Conservation (phyloP, 352 stramenopile species). For the Proteromonas lacertae region DNA sequence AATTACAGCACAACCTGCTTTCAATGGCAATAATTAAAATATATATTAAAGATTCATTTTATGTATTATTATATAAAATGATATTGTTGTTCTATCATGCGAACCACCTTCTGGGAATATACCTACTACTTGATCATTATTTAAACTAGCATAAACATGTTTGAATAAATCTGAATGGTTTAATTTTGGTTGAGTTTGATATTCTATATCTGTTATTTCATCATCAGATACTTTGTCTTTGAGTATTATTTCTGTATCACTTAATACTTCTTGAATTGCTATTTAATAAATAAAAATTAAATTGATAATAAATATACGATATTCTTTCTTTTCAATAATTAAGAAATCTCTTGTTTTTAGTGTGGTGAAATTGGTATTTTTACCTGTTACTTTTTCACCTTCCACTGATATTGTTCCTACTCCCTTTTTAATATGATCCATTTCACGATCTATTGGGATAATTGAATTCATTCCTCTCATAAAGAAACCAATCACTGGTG, state of each 20-base stretch:
- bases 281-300: too few species aligned
- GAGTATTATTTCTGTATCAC: conserved; percentile 35
- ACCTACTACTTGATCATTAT: conserved; percentile 44
- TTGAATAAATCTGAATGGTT: conserved; percentile 57
- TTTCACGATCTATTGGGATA: too few species aligned
- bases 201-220: conserved; percentile 8
- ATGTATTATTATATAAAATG: conserved; percentile 56
- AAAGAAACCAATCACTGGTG: too few species aligned
- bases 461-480: too few species aligned
- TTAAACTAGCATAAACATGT: conserved; percentile 49
- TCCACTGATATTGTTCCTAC: conserved; percentile 18
- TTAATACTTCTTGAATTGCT: conserved; percentile 33
- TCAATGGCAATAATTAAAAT: conserved; percentile 1
- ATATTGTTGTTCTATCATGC: conserved; percentile 76
- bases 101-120: conserved; percentile 92
- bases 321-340: too few species aligned
- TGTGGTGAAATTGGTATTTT: conserved; percentile 17
- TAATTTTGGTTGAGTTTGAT: conserved; percentile 51
- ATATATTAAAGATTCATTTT: not conserved
- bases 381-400: conserved; percentile 13
- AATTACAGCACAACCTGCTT: too few species aligned
- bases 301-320: too few species aligned
- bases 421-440: conserved; percentile 32
- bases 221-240: conserved; percentile 6
- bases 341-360: conserved; percentile 2